A percentile compares a stretch with the other conserved stretches of the same genome.
Evolutionary conservation across 2,329 filamentous ascomycete species (phyloP).

Genomic region (Capronia epimyces): DNA sequence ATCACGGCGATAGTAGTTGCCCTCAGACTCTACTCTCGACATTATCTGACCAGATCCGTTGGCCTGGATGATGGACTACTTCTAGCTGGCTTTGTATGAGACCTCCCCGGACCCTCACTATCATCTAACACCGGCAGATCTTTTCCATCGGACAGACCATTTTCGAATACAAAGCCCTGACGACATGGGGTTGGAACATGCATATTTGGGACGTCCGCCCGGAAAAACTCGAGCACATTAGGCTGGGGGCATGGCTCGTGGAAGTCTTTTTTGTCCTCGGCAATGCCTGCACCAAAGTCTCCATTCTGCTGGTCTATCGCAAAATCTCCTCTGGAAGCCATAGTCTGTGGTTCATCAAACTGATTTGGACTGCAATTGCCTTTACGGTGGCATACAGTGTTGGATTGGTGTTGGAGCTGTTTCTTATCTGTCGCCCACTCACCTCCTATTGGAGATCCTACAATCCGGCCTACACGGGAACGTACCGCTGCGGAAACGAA

Average conservation of each 20-base stretch:
- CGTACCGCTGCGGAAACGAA: constrained; percentile 17
- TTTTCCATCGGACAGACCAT: constrained; percentile 19
- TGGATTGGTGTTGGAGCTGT: constrained; percentile 10
- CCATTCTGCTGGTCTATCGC: constrained; percentile 20
- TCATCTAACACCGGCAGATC: constrained; percentile 5
- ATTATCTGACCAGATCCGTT: constrained; percentile 3
- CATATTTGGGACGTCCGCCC: constrained; percentile 19
- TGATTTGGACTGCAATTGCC: constrained; percentile 16
- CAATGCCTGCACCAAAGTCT: constrained; percentile 17
- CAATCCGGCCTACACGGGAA: constrained; percentile 8
- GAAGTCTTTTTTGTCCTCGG: constrained; percentile 21
- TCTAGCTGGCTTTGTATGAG: constrained; percentile 15
- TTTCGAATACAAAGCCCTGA: constrained; percentile 15
- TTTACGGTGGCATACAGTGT: constrained; percentile 14
- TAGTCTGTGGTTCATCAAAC: constrained; percentile 16
- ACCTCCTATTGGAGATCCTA: constrained; percentile 18
- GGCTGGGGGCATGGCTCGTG: constrained; percentile 18
- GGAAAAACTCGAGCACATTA: constrained; percentile 5
- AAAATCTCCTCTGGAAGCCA: constrained; percentile 16
- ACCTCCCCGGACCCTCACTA: background rate
- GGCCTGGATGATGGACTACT: constrained; percentile 19
- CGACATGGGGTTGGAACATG: constrained; percentile 17
- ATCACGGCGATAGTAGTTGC: constrained; percentile 9
- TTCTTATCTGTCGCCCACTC: constrained; percentile 14
- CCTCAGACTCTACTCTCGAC: constrained; percentile 17